Conservation (phyloP, 2,329 filamentous ascomycete species). For the Stemphylium beticola region DNA sequence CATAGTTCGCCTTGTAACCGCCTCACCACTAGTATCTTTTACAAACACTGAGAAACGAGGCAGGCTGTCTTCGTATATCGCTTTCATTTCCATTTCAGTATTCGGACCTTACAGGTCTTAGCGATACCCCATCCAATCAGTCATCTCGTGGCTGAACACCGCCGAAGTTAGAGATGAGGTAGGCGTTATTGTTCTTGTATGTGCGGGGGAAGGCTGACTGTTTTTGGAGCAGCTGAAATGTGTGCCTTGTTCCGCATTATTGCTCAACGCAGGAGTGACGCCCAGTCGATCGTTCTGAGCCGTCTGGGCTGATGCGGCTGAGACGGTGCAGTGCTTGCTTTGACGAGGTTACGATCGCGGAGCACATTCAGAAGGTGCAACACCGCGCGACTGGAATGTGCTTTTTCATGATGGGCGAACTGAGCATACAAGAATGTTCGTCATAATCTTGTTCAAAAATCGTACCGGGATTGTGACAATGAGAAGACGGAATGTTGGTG, state of each 20-base stretch:
- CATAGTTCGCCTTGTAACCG: background rate
- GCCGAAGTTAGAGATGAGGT: background rate
- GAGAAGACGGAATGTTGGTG: background rate
- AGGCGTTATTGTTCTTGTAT: background rate
- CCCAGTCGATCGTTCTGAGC: too few relatives aligned
- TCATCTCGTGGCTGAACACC: background rate
- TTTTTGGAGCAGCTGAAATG: background rate
- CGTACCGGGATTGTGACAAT: background rate
- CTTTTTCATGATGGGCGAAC: too few relatives aligned
- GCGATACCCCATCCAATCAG: background rate
- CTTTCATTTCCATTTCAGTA: background rate
- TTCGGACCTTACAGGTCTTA: background rate
- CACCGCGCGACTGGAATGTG: too few relatives aligned
- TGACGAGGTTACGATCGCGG: too few relatives aligned
- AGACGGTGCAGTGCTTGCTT: too few relatives aligned
- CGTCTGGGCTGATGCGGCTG: too few relatives aligned
- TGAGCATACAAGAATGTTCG: background rate
- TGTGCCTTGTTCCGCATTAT: too few relatives aligned
- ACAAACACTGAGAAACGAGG: background rate
- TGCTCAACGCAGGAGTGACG: too few relatives aligned
- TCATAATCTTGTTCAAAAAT: background rate
- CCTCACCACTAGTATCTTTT: too few relatives aligned
- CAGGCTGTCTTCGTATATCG: background rate
- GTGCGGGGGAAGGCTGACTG: background rate
- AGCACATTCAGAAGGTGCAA: too few relatives aligned